These are phyloP conservation scores for Pulveroboletus sp. DNA, from an alignment of 768 basidiomycete species.

Conservation along the genomic window DNA sequence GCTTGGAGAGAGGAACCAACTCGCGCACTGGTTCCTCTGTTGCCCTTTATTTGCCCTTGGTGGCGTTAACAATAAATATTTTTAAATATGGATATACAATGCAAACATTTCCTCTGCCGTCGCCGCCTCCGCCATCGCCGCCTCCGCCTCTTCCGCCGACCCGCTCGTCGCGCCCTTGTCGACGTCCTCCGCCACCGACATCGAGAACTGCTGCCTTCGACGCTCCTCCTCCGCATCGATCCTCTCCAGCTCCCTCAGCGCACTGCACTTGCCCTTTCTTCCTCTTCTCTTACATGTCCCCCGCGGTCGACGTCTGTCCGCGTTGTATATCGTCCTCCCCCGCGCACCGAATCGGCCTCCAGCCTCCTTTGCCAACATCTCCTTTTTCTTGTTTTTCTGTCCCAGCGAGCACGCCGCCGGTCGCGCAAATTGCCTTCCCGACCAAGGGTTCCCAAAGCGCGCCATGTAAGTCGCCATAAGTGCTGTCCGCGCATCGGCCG, in stretches of 20 bases:
- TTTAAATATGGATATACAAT: conserved; percentile 33
- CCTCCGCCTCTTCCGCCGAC: no score
- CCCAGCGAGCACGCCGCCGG: background rate
- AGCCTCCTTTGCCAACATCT: background rate
- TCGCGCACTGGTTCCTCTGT: background rate
- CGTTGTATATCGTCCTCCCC: conserved; percentile 31
- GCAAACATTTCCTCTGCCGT: conserved; percentile 35
- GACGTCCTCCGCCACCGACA: conserved; percentile 1
- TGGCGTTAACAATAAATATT: conserved; percentile 24
- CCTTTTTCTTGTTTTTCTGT: background rate
- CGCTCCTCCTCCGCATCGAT: conserved; percentile 24
- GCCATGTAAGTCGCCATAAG: conserved; percentile 27
- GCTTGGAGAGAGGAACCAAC: conserved; percentile 38
- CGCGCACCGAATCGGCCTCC: conserved; percentile 6
- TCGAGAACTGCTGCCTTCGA: conserved; percentile 5
- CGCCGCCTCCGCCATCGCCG: background rate
- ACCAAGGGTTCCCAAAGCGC: conserved; percentile 18
- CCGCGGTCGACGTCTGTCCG: background rate
- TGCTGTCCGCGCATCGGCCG: conserved; percentile 34
- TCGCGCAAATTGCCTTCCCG: conserved; percentile 2
- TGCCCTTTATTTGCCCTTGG: conserved; percentile 33
- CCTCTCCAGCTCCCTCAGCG: conserved; percentile 8
- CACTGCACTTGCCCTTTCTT: background rate
- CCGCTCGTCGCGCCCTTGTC: background rate
- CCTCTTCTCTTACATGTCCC: background rate